These are phyloP conservation scores for Skeletonema potamos DNA, from an alignment of 108 stramenopile species.

Conservation along the genomic window DNA sequence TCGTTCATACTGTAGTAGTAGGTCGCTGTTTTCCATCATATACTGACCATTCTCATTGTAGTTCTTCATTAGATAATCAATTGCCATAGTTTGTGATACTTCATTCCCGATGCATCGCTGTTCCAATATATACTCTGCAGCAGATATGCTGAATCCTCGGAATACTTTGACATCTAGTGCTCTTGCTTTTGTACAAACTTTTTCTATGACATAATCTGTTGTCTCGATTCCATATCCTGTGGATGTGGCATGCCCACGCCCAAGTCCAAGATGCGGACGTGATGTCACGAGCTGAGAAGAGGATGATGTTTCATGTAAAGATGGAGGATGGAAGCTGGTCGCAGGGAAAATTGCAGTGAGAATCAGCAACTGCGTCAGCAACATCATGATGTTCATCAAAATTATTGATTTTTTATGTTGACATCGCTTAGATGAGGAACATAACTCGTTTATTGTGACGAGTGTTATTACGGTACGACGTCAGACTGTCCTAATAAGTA, in stretches of 20 bases:
- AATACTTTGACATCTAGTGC: conserved; percentile 42
- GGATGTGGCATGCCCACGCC: neutral
- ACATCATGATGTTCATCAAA: neutral
- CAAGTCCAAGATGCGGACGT: neutral
- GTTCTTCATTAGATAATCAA: conserved; percentile 5
- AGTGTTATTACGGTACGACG: neutral
- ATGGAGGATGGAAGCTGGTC: neutral
- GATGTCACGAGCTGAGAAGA: neutral
- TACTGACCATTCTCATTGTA: neutral
- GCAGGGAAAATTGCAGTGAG: neutral
- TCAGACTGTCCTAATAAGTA: no score
- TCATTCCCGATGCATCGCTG: neutral
- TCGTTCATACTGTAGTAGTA: neutral
- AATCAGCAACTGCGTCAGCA: neutral
- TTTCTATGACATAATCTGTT: conserved; percentile 5
- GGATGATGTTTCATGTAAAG: no score
- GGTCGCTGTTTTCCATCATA: no score
- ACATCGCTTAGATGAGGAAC: no score
- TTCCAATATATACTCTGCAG: conserved; percentile 15
- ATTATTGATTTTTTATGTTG: no score
- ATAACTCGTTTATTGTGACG: neutral
- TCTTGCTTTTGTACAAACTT: conserved; percentile 7
- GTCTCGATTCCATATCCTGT: neutral
- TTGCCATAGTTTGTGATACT: conserved; percentile 10
- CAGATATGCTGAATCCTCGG: conserved; percentile 20